Conservation (phyloP, 2,329 filamentous ascomycete species). For the Colletotrichum cereale region DNA sequence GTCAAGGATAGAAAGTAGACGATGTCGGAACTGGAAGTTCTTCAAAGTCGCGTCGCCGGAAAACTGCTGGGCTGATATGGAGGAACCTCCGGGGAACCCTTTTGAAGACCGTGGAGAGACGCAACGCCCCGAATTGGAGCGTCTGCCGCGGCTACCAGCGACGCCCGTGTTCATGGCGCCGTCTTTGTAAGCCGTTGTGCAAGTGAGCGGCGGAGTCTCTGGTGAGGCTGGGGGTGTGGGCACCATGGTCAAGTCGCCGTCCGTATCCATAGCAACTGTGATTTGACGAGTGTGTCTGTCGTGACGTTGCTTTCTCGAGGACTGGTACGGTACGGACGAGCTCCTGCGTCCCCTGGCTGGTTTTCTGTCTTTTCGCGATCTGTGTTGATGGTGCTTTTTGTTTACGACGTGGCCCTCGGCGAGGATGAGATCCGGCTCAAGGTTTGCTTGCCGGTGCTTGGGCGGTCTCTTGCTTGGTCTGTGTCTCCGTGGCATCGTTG, state of each 20-base stretch:
- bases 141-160: background rate
- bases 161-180: background rate
- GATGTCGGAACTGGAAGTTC: conserved; percentile 28
- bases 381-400: background rate
- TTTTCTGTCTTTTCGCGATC: background rate
- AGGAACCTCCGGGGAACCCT: background rate
- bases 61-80: background rate
- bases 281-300: background rate
- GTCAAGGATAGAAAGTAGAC: conserved; percentile 28
- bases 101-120: background rate
- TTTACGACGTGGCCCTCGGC: background rate
- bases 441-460: background rate
- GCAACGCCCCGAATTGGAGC: background rate
- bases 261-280: conserved; percentile 3
- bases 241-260: conserved; percentile 32
- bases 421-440: background rate
- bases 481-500: conserved; percentile 21
- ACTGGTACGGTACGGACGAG: background rate
- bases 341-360: background rate
- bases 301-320: conserved; percentile 1
- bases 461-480: conserved; percentile 1
- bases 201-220: background rate
- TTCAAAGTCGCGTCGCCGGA: conserved; percentile 3
- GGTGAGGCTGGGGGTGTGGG: conserved; percentile 19
- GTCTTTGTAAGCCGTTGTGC: background rate